phyloP scores from a whole-genome alignment of 2,329 filamentous ascomycete species.

The Ascocoryne sarcoides region DNA sequence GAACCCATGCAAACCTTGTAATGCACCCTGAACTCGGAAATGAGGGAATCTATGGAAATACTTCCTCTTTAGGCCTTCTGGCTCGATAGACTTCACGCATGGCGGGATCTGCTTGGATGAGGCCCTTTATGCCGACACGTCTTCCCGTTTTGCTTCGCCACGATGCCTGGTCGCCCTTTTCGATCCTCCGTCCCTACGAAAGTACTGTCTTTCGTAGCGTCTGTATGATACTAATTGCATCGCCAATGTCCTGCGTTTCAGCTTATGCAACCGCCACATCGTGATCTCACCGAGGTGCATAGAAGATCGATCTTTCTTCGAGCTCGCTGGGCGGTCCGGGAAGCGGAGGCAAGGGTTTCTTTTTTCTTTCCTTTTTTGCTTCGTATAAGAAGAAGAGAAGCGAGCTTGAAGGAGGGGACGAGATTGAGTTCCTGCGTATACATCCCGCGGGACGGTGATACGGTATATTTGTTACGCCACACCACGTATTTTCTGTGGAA shows the following conservation, averaged over 20 bases:
- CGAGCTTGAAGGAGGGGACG: background rate
- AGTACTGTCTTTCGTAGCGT: background rate
- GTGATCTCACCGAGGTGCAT: background rate
- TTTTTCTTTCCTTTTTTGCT: too few species aligned
- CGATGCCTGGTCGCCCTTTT: too few species aligned
- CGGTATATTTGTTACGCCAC: too few species aligned
- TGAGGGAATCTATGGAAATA: too few species aligned
- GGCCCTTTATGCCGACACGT: conserved; percentile 9
- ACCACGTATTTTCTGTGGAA: too few species aligned
- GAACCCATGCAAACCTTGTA: too few species aligned
- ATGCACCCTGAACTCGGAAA: too few species aligned
- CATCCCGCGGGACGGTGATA: too few species aligned
- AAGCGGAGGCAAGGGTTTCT: background rate
- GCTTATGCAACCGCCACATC: conserved; percentile 2
- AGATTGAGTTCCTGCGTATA: background rate
- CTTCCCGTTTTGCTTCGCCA: conserved; percentile 4
- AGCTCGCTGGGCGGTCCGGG: background rate
- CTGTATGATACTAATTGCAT: background rate
- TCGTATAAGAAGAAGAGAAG: background rate
- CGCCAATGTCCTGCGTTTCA: background rate
- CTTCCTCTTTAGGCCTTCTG: too few species aligned
- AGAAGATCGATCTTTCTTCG: background rate
- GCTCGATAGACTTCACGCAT: too few species aligned
- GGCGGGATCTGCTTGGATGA: conserved; percentile 11
- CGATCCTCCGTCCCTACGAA: background rate